Base-by-base conservation (phyloP, 164 flowering plant species). In the Vitis amurensis region DNA sequence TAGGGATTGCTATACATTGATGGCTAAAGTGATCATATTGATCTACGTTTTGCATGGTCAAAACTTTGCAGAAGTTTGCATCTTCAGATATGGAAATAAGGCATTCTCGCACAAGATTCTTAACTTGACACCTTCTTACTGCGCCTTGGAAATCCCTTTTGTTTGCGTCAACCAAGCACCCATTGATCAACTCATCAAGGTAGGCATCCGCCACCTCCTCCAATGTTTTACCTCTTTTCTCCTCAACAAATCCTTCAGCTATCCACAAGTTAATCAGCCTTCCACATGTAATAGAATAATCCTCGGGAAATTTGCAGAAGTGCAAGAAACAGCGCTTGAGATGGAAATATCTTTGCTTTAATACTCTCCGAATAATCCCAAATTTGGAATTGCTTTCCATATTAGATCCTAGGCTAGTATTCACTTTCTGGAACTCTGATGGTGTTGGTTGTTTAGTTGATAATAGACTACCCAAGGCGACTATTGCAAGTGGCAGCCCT, bases 151-250 rank as follows among this genome's bases (percentile, higher is more conserved):
- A 63, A 49, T 73, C 65, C 0, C 37, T 68, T 59, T 63, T 47
- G 7, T 57, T 56, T 14, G 66, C 78, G 31, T 73, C 74, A 50
- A 81, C 55, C 10, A 79, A 58, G 66, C 63, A 79, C 55, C 81
- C 63, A 2, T 49, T 19, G 19, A 81, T 60, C 13, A 81, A 83
- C 47, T 79, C 77, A 6, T 16, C 50, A 5, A 84, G 72, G 69
- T 81, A 75, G 7, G 71, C 78, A n/a, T 75, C 73, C 14, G 80
- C 83, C 0, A 73, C 80, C 59, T 81, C 83, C 58, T 84, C 85
- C 58, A 67, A 13, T 7, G 76, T 73, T 58, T 56, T 69, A 19
- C 75, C 74, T 31, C 44, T 56, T 17, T 64, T 51, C n/a, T 69
- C 73, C 37, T 64, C 65, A 2, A 84, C 58, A 50, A 84, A 81